phyloP scores from a whole-genome alignment of 169 alveolate species.

The Cryptosporidium ubiquitum region DNA sequence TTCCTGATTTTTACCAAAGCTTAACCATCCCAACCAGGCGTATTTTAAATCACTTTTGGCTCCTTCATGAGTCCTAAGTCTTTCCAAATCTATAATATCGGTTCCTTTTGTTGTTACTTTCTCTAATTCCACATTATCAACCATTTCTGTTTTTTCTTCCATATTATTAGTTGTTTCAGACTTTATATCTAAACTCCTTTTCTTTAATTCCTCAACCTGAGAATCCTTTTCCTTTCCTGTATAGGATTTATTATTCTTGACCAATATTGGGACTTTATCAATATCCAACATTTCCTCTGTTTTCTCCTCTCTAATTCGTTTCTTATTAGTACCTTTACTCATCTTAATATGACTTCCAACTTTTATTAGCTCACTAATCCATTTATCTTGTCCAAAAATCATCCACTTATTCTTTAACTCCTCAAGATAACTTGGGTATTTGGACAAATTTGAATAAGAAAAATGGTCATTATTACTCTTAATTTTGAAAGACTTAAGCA shows the following conservation, averaged over 20 bases:
- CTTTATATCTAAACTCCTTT: background rate
- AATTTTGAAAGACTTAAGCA: background rate
- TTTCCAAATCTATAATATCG: background rate
- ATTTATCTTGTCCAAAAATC: background rate
- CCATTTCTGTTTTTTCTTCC: background rate
- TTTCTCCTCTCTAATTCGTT: background rate
- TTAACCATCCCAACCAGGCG: constrained; percentile 63
- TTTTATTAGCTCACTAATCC: constrained; percentile 5
- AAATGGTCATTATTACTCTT: background rate
- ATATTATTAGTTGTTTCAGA: background rate
- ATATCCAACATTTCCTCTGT: background rate
- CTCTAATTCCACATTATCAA: background rate
- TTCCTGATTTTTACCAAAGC: background rate
- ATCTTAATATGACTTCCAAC: background rate
- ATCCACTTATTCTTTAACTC: constrained; percentile 16
- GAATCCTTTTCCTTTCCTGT: no score
- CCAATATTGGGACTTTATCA: no score
- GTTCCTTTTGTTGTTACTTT: background rate
- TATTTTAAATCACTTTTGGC: background rate
- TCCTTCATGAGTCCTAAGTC: background rate
- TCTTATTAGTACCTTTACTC: background rate
- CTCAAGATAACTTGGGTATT: background rate
- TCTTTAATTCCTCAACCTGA: background rate
- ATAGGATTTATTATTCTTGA: no score
- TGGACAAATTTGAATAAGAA: constrained; percentile 4